phyloP scores from a whole-genome alignment of 164 flowering plant species.

The Piper betle region DNA sequence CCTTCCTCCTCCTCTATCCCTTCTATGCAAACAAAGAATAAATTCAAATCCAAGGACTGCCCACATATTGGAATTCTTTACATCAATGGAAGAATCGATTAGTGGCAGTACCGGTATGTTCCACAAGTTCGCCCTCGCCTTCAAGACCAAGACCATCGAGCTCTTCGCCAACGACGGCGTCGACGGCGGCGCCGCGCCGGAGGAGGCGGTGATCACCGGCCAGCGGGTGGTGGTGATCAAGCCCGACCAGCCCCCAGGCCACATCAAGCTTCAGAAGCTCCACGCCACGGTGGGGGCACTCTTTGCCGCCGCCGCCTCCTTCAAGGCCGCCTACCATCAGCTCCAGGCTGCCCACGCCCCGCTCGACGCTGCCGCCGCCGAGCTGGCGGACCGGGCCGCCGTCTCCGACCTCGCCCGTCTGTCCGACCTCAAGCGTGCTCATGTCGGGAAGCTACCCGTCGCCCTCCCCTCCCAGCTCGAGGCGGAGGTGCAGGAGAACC shows the following conservation, averaged over 20 bases:
- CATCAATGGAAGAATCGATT: slow-evolving; percentile 24
- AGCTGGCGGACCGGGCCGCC: slow-evolving; percentile 46
- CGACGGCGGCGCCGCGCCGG: not conserved
- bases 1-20: no score
- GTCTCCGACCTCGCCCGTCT: slow-evolving; percentile 53
- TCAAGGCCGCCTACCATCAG: slow-evolving; percentile 85
- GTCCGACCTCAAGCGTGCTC: slow-evolving; percentile 47
- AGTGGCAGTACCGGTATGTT: slow-evolving; percentile 66
- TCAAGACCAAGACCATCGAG: slow-evolving; percentile 81
- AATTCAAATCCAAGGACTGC: no score
- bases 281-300: slow-evolving; percentile 41
- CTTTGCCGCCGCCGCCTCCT: slow-evolving; percentile 69
- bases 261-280: slow-evolving; percentile 30
- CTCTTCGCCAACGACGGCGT: slow-evolving; percentile 74
- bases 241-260: slow-evolving; percentile 3
- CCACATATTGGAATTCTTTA: no score
- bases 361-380: slow-evolving; percentile 36
- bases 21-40: no score
- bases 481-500: slow-evolving; percentile 89
- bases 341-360: slow-evolving; percentile 86
- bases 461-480: slow-evolving; percentile 56
- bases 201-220: slow-evolving; percentile 9
- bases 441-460: slow-evolving; percentile 19
- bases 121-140: slow-evolving; percentile 78
- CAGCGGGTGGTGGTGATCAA: slow-evolving; percentile 7